Conservation (phyloP, 257 asterid genomes). For the Dorcoceras hygrometricum region DNA sequence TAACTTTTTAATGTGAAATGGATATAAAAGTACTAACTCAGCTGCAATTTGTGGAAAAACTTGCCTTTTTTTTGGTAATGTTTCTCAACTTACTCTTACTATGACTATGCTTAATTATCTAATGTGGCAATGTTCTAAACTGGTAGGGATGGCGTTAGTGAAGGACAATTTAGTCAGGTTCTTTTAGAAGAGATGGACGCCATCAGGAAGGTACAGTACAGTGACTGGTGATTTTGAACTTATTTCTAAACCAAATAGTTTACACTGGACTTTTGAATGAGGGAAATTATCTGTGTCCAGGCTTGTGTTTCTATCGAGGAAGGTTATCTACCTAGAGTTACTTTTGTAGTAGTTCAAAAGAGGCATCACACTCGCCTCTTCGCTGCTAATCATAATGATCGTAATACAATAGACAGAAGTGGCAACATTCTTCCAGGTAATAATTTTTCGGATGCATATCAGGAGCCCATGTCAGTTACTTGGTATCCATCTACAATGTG, state of each 20-base stretch:
- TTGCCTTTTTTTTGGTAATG: neutral
- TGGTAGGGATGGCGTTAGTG: constrained; percentile 86
- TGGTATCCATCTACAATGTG: neutral
- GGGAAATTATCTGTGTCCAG: constrained; percentile 31
- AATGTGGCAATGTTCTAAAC: neutral
- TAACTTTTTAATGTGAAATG: neutral
- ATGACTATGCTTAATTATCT: neutral
- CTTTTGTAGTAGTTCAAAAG: constrained; percentile 90
- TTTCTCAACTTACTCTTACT: neutral
- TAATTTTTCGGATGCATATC: neutral
- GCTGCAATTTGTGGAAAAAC: neutral
- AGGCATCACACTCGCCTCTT: constrained; percentile 91
- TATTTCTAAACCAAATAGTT: neutral
- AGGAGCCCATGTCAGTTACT: neutral
- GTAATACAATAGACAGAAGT: constrained; percentile 55
- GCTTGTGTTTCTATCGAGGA: constrained; percentile 61
- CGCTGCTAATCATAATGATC: constrained; percentile 47
- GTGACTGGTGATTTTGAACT: neutral
- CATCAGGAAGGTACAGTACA: constrained; percentile 63
- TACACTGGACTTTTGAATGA: neutral
- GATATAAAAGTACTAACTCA: neutral
- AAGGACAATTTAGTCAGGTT: constrained; percentile 83
- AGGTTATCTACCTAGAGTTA: constrained; percentile 49
- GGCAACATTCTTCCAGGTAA: constrained; percentile 86
- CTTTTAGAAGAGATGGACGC: constrained; percentile 61